Evolutionary conservation across 208 protist genomes (phyloP), one percentile per base, ranked within the genome.

Genomic region (Wallacemonas sp.): DNA sequence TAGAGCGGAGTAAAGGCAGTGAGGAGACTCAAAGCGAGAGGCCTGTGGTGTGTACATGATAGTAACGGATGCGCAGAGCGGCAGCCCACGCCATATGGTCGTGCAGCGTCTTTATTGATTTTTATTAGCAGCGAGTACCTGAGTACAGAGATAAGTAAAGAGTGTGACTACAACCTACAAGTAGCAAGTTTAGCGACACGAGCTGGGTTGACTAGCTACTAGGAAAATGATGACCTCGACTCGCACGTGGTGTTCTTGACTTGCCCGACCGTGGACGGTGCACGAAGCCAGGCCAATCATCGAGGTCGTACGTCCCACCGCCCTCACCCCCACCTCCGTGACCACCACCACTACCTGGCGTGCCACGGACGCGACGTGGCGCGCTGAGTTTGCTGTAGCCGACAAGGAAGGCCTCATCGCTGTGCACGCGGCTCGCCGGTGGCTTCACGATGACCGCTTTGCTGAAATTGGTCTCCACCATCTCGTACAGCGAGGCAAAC

Each of bases 371-470:
- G 13, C 13, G n/a, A 19, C 79, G 73, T 12, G 76, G 73, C 5
- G 21, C 26, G 4, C 55, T 52, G 3, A 89, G 70, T 42, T 81
- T 81, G 4, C 60, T 30, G 2, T 69, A 24, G 12, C 68, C 81
- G 2, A 94, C 83, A 21, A 94, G 62, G 65, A 94, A 94, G 1
- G 65, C 57, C 57, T 94, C 88, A 52, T 94, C 88, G 45, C 85
- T 92, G 32, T 71, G 55, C 38, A 59, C 38, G 13, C 88, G 81
- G 33, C 88, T 94, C 1, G 88, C 83, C 2, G 70, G 75, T 1
- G 88, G 88, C 71, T 92, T 94, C 59, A 74, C 80, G 26, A 73
- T 65, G 33, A 77, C 68, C 36, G 81, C 71, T 4, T 36, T 71
- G 29, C 76, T 48, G 67, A 92, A 94, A 57, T 68, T 63, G 15